These are phyloP conservation scores for Phaeosphaeria sp. DNA, from an alignment of 2,329 filamentous ascomycete genomes.

Conservation along the genomic window DNA sequence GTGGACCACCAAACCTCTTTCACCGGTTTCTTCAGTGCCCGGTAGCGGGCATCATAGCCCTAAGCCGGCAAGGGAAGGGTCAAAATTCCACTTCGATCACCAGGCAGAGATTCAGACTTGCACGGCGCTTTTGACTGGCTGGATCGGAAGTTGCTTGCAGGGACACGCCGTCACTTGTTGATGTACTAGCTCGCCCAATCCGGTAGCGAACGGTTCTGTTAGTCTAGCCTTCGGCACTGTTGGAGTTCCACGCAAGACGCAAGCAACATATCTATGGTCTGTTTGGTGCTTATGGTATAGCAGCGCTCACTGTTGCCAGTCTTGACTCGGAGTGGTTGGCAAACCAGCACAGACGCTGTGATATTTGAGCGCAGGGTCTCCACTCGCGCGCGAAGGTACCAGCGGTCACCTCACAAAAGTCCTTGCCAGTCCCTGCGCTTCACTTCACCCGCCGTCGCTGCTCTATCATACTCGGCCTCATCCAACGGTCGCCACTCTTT, in stretches of 20 bases:
- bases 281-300: slow-evolving; percentile 37
- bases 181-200: slow-evolving; percentile 30
- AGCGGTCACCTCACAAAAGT: not conserved
- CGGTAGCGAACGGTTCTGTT: slow-evolving; percentile 30
- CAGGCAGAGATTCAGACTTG: slow-evolving; percentile 13
- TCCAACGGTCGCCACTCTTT: not conserved
- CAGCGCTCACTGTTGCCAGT: slow-evolving; percentile 6
- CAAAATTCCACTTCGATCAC: not conserved
- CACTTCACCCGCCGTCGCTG: not conserved
- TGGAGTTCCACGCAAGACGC: slow-evolving; percentile 29
- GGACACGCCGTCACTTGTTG: slow-evolving; percentile 32
- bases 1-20: not conserved
- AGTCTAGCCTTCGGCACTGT: slow-evolving; percentile 33
- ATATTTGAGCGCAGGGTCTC: not conserved
- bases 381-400: not conserved
- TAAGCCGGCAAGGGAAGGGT: slow-evolving; percentile 1
- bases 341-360: not conserved
- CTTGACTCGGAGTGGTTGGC: slow-evolving; percentile 17
- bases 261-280: slow-evolving; percentile 16
- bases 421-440: not conserved
- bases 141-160: slow-evolving; percentile 22
- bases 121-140: slow-evolving; percentile 23
- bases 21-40: not conserved
- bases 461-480: not conserved
- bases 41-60: not conserved